Percentiles rank a stretch among this genome's conserved stretches.
These are phyloP conservation scores for Candolleomyces aberdarensis DNA, from an alignment of 768 basidiomycete genomes.

Conservation along the genomic window DNA sequence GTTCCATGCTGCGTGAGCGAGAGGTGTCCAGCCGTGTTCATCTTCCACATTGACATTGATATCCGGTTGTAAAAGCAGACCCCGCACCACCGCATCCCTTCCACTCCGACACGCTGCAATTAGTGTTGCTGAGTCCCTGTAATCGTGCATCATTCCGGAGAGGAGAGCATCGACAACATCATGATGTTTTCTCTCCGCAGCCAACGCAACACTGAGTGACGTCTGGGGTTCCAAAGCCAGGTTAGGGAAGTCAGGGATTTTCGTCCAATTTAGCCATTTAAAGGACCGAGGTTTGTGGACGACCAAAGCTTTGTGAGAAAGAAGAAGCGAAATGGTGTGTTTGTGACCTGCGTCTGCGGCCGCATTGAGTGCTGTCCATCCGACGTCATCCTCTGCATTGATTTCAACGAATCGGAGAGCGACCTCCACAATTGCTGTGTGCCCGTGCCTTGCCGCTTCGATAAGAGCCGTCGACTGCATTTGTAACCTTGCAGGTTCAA, in stretches of 20 bases:
- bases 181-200: no score
- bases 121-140: background rate
- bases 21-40: background rate
- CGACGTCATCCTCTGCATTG: background rate
- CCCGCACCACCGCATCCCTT: background rate
- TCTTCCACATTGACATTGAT: background rate
- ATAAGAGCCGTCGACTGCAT: background rate
- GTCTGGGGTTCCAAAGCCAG: no score
- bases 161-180: no score
- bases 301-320: background rate
- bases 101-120: background rate
- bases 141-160: no score
- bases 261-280: no score
- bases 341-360: background rate
- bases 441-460: background rate
- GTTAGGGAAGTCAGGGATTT: no score
- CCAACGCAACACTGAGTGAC: no score
- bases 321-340: background rate
- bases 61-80: background rate
- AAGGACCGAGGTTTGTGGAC: no score
- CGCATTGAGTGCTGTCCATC: background rate
- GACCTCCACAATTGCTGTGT: background rate
- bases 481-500: background rate
- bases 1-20: background rate
- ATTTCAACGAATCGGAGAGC: background rate